Base-by-base conservation (phyloP, 306 rosid species). In the barrel medic (Medicago truncatula) region DNA sequence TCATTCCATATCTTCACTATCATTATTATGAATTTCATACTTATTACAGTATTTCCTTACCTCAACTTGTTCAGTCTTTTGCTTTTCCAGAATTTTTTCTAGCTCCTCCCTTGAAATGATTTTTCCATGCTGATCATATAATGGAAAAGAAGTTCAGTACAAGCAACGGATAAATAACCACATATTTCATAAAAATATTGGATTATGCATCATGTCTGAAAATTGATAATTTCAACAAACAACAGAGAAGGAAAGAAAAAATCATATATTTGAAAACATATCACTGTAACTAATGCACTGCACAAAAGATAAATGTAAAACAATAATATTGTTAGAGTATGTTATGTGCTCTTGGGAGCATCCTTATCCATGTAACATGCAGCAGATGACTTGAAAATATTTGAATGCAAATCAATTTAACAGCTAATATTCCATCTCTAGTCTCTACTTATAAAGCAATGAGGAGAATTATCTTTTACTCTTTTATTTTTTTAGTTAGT, bases 31-130 rank as follows among this genome's bases (percentile, higher is more conserved):
- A 78, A 71, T 15, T 70, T 57, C 53, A 73, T 43, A 63, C 21
- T 38, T 54, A 10, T 28, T 28, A 28, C 31, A 63, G 67, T 39
- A 73, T 56, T 70, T 71, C 70, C 75, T 71, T 86, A 95, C 99
- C 97, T 90, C 90, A 41, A 88, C 64, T 81, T 89, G 89, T 80
- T 92, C 89, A 6, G 88, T 86, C 84, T 89, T 90, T 71, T 90
- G 92, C 68, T 86, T 87, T 0, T 86, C 90, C 80, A 92, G 84
- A 73, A 85, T 82, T 81, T 82, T 73, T 70, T 95, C 83, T 50
- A 95, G 88, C 82, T 95, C 99, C 75, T 89, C 92, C 85, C 97
- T 90, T 70, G 97, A 82, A 83, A 89, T 90, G 85, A 95, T 73
- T 83, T 90, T 89, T 49, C 96, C 95, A 20, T 90, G 93, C 99